phyloP scores from a whole-genome alignment of 495 filamentous ascomycete species.

The Podospora sp. region DNA sequence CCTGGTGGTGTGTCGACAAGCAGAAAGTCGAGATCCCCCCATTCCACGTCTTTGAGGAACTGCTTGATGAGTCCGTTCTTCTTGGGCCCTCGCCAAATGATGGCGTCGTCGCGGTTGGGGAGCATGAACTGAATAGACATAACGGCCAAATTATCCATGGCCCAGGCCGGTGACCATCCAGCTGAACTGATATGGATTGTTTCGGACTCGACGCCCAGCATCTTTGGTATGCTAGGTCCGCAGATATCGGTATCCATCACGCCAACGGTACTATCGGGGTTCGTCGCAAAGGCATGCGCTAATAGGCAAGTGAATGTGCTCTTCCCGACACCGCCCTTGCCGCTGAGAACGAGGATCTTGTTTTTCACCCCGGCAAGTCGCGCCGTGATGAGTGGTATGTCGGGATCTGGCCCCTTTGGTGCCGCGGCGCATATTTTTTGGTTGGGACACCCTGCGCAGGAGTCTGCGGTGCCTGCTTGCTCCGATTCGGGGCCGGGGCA shows the following conservation, averaged over 20 bases:
- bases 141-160: conserved; percentile 83
- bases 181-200: conserved; percentile 80
- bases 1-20: conserved; percentile 95
- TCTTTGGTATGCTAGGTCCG: conserved; percentile 91
- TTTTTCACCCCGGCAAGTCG: conserved; percentile 80
- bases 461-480: conserved; percentile 79
- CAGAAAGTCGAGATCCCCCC: conserved; percentile 91
- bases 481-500: conserved; percentile 93
- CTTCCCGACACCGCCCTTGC: conserved; percentile 97
- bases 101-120: conserved; percentile 85
- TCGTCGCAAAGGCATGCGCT: conserved; percentile 80
- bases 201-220: conserved; percentile 94
- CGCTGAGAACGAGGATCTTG: conserved; percentile 88
- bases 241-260: conserved; percentile 98
- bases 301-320: conserved; percentile 87
- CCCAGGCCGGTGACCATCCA: conserved; percentile 95
- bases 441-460: conserved; percentile 93
- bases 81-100: conserved; percentile 97
- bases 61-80: conserved; percentile 98
- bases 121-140: conserved; percentile 99
- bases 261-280: conserved; percentile 74
- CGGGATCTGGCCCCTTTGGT: conserved; percentile 94
- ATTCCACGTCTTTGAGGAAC: conserved; percentile 95
- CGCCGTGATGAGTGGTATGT: conserved; percentile 82
- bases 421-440: conserved; percentile 91